Conservation (phyloP, 495 filamentous ascomycete genomes). For the Talaromyces nanjingensis region DNA sequence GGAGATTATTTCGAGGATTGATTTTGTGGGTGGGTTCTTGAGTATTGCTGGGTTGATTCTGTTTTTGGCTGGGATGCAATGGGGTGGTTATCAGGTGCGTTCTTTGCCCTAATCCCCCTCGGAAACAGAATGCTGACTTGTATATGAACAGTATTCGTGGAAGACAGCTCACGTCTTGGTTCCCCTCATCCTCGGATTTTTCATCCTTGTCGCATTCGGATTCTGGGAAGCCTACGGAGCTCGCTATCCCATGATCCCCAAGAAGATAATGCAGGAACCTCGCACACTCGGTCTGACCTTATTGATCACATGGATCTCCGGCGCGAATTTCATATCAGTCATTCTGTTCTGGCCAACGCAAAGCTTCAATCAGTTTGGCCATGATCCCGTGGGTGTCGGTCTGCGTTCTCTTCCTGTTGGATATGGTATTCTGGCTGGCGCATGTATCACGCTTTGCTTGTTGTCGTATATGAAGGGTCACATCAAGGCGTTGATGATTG, state of each 20-base stretch:
- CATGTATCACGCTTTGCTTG: slow-evolving; percentile 54
- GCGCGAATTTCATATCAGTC: slow-evolving; percentile 70
- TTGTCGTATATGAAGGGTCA: slow-evolving; percentile 54
- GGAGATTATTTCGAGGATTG: slow-evolving; percentile 50
- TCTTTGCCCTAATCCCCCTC: background rate
- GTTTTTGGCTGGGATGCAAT: slow-evolving; percentile 61
- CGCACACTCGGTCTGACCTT: slow-evolving; percentile 57
- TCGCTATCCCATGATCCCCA: slow-evolving; percentile 60
- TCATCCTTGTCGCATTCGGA: slow-evolving; percentile 46
- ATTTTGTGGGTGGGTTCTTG: slow-evolving; percentile 61
- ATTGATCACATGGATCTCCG: slow-evolving; percentile 66
- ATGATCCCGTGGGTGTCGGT: slow-evolving; percentile 60
- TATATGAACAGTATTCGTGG: slow-evolving; percentile 49
- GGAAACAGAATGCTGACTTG: background rate
- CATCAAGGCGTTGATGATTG: slow-evolving; percentile 57
- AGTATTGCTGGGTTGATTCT: slow-evolving; percentile 57
- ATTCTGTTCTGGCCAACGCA: slow-evolving; percentile 70
- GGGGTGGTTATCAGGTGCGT: slow-evolving; percentile 58
- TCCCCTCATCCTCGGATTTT: slow-evolving; percentile 49
- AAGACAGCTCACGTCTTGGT: slow-evolving; percentile 50
- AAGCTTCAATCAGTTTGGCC: slow-evolving; percentile 67
- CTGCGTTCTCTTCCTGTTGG: slow-evolving; percentile 60
- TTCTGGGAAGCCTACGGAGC: slow-evolving; percentile 57
- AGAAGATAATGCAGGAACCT: slow-evolving; percentile 54
- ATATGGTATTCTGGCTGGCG: slow-evolving; percentile 55